phyloP scores from a whole-genome alignment of 306 rosid species.

The Prunus campanulata region DNA sequence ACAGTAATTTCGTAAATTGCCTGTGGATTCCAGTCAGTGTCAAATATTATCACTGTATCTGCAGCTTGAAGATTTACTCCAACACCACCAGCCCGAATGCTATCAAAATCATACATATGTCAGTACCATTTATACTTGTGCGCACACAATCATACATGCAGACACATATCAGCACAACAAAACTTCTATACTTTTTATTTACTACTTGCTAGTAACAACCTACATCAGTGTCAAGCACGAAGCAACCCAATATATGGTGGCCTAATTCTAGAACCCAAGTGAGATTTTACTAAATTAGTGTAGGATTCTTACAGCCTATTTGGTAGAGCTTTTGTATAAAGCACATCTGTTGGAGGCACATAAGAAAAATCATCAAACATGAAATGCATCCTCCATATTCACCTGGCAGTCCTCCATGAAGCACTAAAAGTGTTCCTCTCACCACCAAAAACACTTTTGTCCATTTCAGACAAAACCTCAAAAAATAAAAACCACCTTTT shows the following conservation, averaged over 20 bases:
- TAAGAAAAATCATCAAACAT: neutral
- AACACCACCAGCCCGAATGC: slow-evolving; percentile 99
- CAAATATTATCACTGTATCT: slow-evolving; percentile 94
- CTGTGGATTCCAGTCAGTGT: slow-evolving; percentile 99
- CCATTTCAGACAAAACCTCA: neutral
- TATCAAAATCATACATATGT: slow-evolving; percentile 30
- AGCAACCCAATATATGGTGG: neutral
- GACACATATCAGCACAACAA: neutral
- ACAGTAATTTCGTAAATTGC: slow-evolving; percentile 37
- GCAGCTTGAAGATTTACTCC: slow-evolving; percentile 99
- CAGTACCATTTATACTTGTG: slow-evolving; percentile 6
- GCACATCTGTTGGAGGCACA: neutral
- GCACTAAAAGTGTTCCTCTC: neutral
- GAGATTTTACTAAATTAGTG: neutral
- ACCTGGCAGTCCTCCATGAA: neutral
- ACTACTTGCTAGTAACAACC: neutral
- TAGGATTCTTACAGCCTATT: neutral
- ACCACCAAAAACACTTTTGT: neutral
- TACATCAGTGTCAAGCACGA: neutral
- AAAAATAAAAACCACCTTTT: neutral
- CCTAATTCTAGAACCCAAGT: neutral
- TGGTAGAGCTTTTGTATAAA: neutral
- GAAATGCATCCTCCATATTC: neutral
- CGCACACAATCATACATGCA: neutral
- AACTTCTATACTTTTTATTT: neutral